Evolutionary conservation across 768 basidiomycete species (phyloP).

Genomic region (Trametopsis cervina): DNA sequence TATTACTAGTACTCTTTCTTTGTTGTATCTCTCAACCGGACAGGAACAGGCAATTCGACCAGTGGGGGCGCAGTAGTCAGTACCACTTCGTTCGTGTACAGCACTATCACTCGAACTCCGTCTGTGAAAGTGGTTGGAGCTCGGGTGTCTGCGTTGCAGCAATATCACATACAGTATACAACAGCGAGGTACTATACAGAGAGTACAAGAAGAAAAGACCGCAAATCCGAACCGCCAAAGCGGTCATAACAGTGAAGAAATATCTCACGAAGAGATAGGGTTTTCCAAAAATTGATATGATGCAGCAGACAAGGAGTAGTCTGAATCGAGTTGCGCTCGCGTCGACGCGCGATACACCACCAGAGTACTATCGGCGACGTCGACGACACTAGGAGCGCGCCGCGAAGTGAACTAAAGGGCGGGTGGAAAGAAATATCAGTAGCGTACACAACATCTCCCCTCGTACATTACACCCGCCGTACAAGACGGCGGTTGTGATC

Average conservation of each 20-base stretch:
- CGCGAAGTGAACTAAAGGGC: constrained; percentile 16
- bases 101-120: too few relatives aligned
- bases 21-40: constrained; percentile 5
- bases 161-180: too few relatives aligned
- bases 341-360: neutral
- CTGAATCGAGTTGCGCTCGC: constrained; percentile 16
- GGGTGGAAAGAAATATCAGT: constrained; percentile 19
- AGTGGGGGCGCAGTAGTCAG: too few relatives aligned
- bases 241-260: too few relatives aligned
- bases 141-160: too few relatives aligned
- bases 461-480: constrained; percentile 4
- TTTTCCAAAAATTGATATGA: constrained; percentile 5
- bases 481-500: constrained; percentile 5
- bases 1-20: constrained; percentile 2
- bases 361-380: neutral
- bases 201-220: too few relatives aligned
- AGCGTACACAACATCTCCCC: constrained; percentile 4
- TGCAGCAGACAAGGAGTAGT: constrained; percentile 17
- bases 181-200: too few relatives aligned
- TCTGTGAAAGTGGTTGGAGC: too few relatives aligned
- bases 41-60: neutral
- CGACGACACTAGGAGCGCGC: constrained; percentile 11
- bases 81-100: too few relatives aligned
- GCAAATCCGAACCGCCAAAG: too few relatives aligned
- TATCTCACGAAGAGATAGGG: neutral